Evolutionary conservation across 805 yeast species (phyloP).

Genomic region (Grigorovia yakushimaensis): DNA sequence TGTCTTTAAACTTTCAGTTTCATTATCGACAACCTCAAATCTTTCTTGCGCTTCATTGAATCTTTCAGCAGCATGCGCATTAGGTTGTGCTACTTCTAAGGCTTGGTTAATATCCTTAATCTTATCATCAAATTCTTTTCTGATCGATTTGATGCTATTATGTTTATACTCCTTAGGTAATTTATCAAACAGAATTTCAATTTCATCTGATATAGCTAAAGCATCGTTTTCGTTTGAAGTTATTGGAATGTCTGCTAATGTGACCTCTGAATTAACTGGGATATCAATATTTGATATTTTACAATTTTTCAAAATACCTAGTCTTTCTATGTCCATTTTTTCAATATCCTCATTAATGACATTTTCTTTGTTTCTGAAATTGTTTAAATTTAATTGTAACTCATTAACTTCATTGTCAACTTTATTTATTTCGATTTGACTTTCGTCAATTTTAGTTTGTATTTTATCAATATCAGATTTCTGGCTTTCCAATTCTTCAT

Average conservation of each 20-base stretch:
- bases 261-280: conserved; percentile 49
- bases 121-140: conserved; percentile 30
- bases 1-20: conserved; percentile 51
- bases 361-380: conserved; percentile 28
- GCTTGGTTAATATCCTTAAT: conserved; percentile 31
- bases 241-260: conserved; percentile 51
- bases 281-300: conserved; percentile 59
- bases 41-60: conserved; percentile 56
- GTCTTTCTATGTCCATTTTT: conserved; percentile 44
- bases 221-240: conserved; percentile 38
- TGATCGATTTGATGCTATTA: conserved; percentile 21
- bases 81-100: conserved; percentile 51
- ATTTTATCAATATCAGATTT: conserved; percentile 29
- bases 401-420: conserved; percentile 45
- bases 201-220: conserved; percentile 33
- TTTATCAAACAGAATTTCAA: conserved; percentile 46
- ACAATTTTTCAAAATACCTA: conserved; percentile 56
- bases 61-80: conserved; percentile 69
- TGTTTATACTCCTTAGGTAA: conserved; percentile 38
- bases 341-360: conserved; percentile 45
- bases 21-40: conserved; percentile 51
- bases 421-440: conserved; percentile 28
- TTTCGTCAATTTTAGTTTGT: conserved; percentile 25
- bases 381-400: conserved; percentile 17
- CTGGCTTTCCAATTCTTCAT: conserved; percentile 33